Conservation (phyloP, 306 rosid species). For the Mimosa bimucronata region DNA sequence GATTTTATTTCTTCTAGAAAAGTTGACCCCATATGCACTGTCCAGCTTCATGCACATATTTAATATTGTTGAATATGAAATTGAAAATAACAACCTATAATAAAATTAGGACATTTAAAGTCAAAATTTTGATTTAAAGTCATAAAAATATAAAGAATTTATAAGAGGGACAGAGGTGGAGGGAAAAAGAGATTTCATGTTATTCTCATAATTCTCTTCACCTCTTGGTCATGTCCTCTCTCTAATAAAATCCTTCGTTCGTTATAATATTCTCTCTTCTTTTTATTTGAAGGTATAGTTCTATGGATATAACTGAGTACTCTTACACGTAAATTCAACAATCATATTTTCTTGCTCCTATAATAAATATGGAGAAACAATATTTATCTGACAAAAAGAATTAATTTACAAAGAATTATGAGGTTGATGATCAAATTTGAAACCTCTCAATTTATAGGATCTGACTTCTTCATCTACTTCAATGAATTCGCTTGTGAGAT, state of each 20-base stretch:
- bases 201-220: too few relatives aligned
- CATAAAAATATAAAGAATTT: too few relatives aligned
- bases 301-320: not conserved
- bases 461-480: not conserved
- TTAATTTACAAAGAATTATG: not conserved
- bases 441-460: not conserved
- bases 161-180: too few relatives aligned
- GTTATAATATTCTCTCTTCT: not conserved
- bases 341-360: not conserved
- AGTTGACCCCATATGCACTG: not conserved
- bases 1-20: not conserved
- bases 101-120: too few relatives aligned
- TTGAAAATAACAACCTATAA: not conserved
- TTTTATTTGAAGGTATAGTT: not conserved
- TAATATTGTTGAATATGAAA: too few relatives aligned
- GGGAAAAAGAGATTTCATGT: too few relatives aligned
- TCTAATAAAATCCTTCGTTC: too few relatives aligned
- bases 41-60: too few relatives aligned
- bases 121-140: too few relatives aligned
- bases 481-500: too few relatives aligned
- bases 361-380: not conserved
- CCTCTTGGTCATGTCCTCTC: too few relatives aligned
- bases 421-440: not conserved
- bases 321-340: not conserved
- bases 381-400: not conserved